These are phyloP conservation scores for Penicillium sp. DNA, from an alignment of 2,329 filamentous ascomycete genomes.

Conservation along the genomic window DNA sequence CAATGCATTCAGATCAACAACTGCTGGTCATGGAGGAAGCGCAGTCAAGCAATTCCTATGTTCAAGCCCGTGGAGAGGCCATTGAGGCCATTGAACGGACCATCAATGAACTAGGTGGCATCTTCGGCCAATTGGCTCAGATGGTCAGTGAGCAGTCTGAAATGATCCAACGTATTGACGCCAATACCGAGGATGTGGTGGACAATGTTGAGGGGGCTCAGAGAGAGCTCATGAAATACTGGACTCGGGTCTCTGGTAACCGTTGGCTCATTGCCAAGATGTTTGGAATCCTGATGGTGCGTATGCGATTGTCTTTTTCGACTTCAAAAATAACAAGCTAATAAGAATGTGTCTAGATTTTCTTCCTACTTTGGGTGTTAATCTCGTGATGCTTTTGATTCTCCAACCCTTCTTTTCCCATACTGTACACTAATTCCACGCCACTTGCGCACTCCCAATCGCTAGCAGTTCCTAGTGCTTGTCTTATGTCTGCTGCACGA, in stretches of 20 bases:
- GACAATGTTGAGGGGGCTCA: slow-evolving; percentile 98
- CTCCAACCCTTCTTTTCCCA: slow-evolving; percentile 5
- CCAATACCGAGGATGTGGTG: slow-evolving; percentile 95
- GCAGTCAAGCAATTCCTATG: slow-evolving; percentile 77
- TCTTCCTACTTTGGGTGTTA: slow-evolving; percentile 71
- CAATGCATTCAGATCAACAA: slow-evolving; percentile 70
- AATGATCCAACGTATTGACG: slow-evolving; percentile 95
- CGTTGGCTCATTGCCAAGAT: slow-evolving; percentile 86
- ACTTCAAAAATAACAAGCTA: no score
- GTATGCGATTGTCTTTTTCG: slow-evolving; percentile 8
- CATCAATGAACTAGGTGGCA: slow-evolving; percentile 83
- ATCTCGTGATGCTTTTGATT: slow-evolving; percentile 41
- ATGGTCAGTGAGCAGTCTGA: slow-evolving; percentile 98
- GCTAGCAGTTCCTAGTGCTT: slow-evolving; percentile 18
- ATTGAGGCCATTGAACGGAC: slow-evolving; percentile 97
- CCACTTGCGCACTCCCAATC: slow-evolving; percentile 10
- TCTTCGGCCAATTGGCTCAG: slow-evolving; percentile 87
- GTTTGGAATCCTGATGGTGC: slow-evolving; percentile 73
- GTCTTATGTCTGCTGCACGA: slow-evolving; percentile 13
- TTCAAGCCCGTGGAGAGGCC: slow-evolving; percentile 86
- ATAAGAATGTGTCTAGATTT: slow-evolving; percentile 49
- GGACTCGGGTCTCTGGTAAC: slow-evolving; percentile 88
- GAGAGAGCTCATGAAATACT: slow-evolving; percentile 92
- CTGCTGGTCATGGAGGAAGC: slow-evolving; percentile 91
- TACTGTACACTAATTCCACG: slow-evolving; percentile 32